Base-by-base conservation (phyloP, 2,329 filamentous ascomycete genomes). In the Neofusicoccum parvum region DNA sequence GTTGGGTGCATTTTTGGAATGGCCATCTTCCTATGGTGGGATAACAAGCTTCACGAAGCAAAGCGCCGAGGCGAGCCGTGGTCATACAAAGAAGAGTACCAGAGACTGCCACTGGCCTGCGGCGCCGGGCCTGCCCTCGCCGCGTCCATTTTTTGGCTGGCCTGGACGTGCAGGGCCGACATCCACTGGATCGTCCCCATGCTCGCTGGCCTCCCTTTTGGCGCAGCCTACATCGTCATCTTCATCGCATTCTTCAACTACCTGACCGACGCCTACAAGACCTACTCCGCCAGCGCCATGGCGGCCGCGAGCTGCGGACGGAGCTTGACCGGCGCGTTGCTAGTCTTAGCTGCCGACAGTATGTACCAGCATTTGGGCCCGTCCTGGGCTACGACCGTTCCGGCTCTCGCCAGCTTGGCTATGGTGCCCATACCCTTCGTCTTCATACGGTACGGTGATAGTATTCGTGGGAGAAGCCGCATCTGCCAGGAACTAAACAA, bases 161-260 rank as follows among this genome's bases (percentile, higher is more conserved):
- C 64, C 3, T 60, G 49, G 54, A 56, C 65, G 14, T 56, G 63
- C 15, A 15, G 43, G 5, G 0, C 20, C n/a, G 11, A 62, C 0
- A 67, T 75, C 6, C 72, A 74, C 39, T 71, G 72, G 0, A 78
- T 85, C 58, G 78, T 83, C 2, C 82, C 83, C 0, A 80, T 85
- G 3, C 70, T 85, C 11, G 82, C 81, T 1, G 88, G 88, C 80
- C 80, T 0, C 75, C 79, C 0, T 78, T 84, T 27, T 83, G 83
- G 73, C 83, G 82, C 0, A 81, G 80, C 84, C 67, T 83, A 83
- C 62, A 80, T 80, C 1, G 75, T 85, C 0, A 84, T 84, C 50
- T 73, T 84, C 3, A 82, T 82, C 74, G 81, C 80, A 0, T 89
- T 89, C 0, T 76, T 82, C 37, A 81, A 78, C 2, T 83, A 82